Base-by-base conservation (phyloP, 2,329 filamentous ascomycete genomes). In the Monosporascus ibericus region DNA sequence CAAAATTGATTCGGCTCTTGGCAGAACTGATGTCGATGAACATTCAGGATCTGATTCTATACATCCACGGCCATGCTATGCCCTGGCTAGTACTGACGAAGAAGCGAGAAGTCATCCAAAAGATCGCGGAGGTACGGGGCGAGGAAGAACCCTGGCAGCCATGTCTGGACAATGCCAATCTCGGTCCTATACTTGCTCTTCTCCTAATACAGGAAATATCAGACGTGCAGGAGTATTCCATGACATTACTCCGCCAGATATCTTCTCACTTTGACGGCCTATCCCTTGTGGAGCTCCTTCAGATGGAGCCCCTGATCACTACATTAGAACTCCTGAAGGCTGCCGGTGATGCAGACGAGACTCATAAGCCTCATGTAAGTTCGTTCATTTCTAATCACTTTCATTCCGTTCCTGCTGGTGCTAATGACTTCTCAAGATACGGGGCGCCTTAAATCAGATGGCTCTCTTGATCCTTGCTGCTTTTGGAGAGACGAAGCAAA, bases 51-150 rank as follows among this genome's bases (percentile, higher is more conserved):
- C 84, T 97, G 44, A 76, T 96, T 9, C 70, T 87, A 15, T 70
- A 86, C 18, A 88, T 92, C 8, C 91, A 96, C 66, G 78, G 82
- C 15, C 82, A 94, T 61, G 92, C 92, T 7, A 70, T 99, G 8
- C 94, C 95, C 1, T 91, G 89, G 71, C 78, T 99, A 18, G 88
- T 99, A 3, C 74, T 96, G 39, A 86, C 82, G 42, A 87, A 86
- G 64, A 87, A 87, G 61, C 79, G 78, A 52, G 89, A 95, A 53
- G 80, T 95, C 17, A 86, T 99, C 40, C 80, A 86, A 60, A 86
- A 85, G 56, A 89, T 99, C 59, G 88, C 90, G 1, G 82, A 87
- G 59, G 89, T 88, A 49, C 84, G 88, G 51, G 83, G 88, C 44
- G 85, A 90, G 46, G 71, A 76, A 6, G 84, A 94, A 56, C 72